These are phyloP conservation scores for Psilocybe tampanensis DNA, from an alignment of 768 basidiomycete genomes.

Conservation along the genomic window DNA sequence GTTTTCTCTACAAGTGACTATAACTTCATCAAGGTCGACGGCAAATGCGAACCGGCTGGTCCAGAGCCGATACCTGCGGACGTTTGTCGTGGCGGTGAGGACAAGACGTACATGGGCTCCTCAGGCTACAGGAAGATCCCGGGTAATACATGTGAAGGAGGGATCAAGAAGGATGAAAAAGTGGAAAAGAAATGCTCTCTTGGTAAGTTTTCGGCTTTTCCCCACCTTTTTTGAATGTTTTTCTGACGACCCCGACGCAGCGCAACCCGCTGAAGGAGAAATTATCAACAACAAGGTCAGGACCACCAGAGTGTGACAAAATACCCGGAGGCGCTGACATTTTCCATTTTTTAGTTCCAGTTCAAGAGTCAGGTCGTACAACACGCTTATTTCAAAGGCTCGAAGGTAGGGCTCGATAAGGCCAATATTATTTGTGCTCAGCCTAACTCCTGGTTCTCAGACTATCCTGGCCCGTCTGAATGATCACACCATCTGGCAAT, in stretches of 20 bases:
- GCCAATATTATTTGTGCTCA: not conserved
- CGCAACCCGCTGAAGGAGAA: slow-evolving; percentile 79
- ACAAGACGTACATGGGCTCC: slow-evolving; percentile 79
- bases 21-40: slow-evolving; percentile 78
- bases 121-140: slow-evolving; percentile 93
- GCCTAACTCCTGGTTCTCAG: slow-evolving; percentile 33
- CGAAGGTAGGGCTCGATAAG: slow-evolving; percentile 49
- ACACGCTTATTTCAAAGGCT: slow-evolving; percentile 83
- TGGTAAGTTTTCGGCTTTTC: slow-evolving; percentile 68
- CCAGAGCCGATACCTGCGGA: slow-evolving; percentile 86
- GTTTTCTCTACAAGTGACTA: slow-evolving; percentile 63
- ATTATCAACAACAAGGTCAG: slow-evolving; percentile 76
- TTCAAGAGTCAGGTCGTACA: slow-evolving; percentile 71
- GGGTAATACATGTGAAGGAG: slow-evolving; percentile 85
- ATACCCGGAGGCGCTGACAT: not conserved
- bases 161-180: slow-evolving; percentile 67
- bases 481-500: slow-evolving; percentile 89
- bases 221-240: not conserved
- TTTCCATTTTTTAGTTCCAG: slow-evolving; percentile 47
- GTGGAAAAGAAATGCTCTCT: slow-evolving; percentile 77
- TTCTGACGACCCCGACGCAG: slow-evolving; percentile 36
- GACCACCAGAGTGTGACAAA: not conserved
- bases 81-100: slow-evolving; percentile 53
- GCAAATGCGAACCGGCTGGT: slow-evolving; percentile 81
- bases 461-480: slow-evolving; percentile 82